A percentile compares a stretch with the other conserved stretches of the same genome.
These are phyloP conservation scores for Thalassiosira profunda DNA, from an alignment of 108 stramenopile species.

Conservation along the genomic window DNA sequence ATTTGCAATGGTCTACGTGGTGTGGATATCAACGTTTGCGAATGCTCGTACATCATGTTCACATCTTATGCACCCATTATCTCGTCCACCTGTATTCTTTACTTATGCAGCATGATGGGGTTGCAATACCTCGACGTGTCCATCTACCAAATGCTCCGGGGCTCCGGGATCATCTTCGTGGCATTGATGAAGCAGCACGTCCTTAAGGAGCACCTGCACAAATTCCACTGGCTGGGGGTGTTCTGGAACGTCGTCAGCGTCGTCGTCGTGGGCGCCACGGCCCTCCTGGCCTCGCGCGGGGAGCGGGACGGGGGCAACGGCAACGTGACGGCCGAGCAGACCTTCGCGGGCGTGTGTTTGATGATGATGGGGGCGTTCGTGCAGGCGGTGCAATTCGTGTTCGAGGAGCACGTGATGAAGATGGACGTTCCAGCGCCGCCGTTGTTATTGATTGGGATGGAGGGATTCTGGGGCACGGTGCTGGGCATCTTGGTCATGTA, in stretches of 20 bases:
- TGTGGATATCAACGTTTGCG: too few relatives aligned
- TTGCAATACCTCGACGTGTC: conserved; percentile 85
- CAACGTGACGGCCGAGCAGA: conserved; percentile 27
- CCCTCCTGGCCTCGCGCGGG: conserved; percentile 57
- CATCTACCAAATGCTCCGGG: conserved; percentile 90
- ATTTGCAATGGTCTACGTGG: too few relatives aligned
- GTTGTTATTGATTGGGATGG: conserved; percentile 91
- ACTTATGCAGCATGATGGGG: conserved; percentile 96
- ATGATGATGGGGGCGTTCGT: conserved; percentile 91
- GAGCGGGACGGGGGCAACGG: conserved; percentile 3
- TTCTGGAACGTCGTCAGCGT: conserved; percentile 87
- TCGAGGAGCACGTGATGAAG: conserved; percentile 94
- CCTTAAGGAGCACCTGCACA: conserved; percentile 67
- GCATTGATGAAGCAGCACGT: conserved; percentile 92
- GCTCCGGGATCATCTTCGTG: conserved; percentile 94
- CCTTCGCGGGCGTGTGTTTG: conserved; percentile 80
- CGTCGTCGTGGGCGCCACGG: conserved; percentile 83
- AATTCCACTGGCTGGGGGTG: conserved; percentile 91
- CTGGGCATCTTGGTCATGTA: conserved; percentile 80
- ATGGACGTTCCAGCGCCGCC: conserved; percentile 88
- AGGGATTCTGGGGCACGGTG: conserved; percentile 93
- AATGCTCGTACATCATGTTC: too few relatives aligned
- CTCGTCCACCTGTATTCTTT: too few relatives aligned
- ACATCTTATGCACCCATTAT: too few relatives aligned
- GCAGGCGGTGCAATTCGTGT: conserved; percentile 91